phyloP scores from a whole-genome alignment of 2,329 filamentous ascomycete species.

The Neocucurbitaria cava region DNA sequence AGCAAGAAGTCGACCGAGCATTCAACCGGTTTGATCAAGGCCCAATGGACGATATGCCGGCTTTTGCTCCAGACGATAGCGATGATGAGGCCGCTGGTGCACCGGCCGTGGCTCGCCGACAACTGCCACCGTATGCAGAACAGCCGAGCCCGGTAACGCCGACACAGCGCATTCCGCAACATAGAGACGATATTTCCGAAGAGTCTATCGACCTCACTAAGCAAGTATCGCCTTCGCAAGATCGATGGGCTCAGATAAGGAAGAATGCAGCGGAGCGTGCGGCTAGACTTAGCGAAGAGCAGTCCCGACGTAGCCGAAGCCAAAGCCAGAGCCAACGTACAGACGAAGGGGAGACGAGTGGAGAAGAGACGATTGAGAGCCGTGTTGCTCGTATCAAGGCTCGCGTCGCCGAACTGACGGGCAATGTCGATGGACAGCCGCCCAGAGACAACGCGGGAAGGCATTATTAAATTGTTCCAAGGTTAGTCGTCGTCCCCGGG shows the following conservation, averaged over 20 bases:
- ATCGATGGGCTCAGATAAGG: constrained; percentile 95
- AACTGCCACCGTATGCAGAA: constrained; percentile 17
- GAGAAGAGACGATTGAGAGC: constrained; percentile 96
- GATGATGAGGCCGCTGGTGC: constrained; percentile 35
- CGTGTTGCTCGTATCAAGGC: constrained; percentile 98
- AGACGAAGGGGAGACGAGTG: constrained; percentile 89
- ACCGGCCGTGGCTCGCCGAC: constrained; percentile 33
- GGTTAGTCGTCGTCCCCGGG: constrained; percentile 10
- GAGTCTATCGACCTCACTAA: constrained; percentile 49
- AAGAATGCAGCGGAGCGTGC: constrained; percentile 91
- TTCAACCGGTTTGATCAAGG: constrained; percentile 84
- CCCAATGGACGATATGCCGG: constrained; percentile 83
- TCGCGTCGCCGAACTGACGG: constrained; percentile 90
- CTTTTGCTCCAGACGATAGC: constrained; percentile 69
- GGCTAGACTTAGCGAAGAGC: constrained; percentile 70
- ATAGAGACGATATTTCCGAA: constrained; percentile 50
- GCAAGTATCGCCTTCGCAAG: constrained; percentile 58
- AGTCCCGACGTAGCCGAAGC: constrained; percentile 62
- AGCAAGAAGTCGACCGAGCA: constrained; percentile 65
- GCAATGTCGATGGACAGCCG: constrained; percentile 49
- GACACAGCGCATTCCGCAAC: constrained; percentile 20
- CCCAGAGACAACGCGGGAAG: constrained; percentile 14
- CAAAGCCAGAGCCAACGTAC: constrained; percentile 64
- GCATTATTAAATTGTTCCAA: constrained; percentile 24
- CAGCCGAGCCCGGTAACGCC: constrained; percentile 23